A percentile compares a stretch with the other conserved stretches of the same genome.
phyloP scores from a whole-genome alignment of 2,329 filamentous ascomycete genomes.

The Trichoderma arundinaceum region DNA sequence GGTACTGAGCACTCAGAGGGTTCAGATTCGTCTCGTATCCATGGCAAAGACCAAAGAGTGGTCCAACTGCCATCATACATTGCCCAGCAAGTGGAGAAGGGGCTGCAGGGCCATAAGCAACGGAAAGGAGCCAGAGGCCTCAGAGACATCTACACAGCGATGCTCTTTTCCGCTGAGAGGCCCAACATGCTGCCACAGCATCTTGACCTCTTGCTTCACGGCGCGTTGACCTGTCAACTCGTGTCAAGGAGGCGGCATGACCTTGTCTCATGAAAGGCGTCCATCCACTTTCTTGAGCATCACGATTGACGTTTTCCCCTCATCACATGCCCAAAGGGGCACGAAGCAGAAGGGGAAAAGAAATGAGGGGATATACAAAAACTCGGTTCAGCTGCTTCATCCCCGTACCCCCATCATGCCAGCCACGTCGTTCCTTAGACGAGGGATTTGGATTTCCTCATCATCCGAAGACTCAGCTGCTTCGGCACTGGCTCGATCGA shows the following conservation, averaged over 20 bases:
- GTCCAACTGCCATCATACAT: neutral
- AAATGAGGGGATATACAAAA: neutral
- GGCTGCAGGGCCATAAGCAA: neutral
- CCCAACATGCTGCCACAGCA: neutral
- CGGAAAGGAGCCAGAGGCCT: neutral
- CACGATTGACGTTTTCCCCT: neutral
- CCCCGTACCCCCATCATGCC: slow-evolving; percentile 40
- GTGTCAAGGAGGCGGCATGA: neutral
- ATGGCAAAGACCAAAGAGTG: neutral
- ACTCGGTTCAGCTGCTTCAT: neutral
- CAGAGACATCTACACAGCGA: neutral
- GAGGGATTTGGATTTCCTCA: slow-evolving; percentile 60
- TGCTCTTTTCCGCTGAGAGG: neutral
- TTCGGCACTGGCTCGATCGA: slow-evolving; percentile 58
- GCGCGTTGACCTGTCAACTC: neutral
- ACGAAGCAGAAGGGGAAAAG: neutral
- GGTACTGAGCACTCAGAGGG: neutral
- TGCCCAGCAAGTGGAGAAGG: neutral
- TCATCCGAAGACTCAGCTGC: slow-evolving; percentile 62
- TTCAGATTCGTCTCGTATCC: neutral
- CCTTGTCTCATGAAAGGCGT: neutral
- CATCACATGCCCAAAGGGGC: neutral
- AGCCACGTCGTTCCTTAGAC: slow-evolving; percentile 40
- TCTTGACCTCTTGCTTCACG: neutral
- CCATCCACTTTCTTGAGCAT: neutral